Evolutionary conservation across 2,329 filamentous ascomycete genomes (phyloP).

Genomic region (Cyphellophora attinorum): DNA sequence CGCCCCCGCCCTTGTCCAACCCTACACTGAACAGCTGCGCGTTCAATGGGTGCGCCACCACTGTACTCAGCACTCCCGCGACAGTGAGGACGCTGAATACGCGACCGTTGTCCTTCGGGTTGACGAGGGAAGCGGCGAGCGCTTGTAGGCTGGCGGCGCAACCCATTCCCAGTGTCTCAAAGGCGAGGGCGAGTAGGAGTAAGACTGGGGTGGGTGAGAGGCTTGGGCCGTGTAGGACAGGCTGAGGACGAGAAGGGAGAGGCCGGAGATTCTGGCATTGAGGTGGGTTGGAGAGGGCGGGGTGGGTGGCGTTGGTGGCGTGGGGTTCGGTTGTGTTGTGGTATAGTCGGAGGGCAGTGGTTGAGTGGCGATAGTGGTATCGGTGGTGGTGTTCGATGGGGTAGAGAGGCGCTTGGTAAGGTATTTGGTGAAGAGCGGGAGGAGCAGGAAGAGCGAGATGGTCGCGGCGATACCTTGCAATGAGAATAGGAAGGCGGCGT

Average conservation of each 20-base stretch:
- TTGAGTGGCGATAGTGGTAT: no score
- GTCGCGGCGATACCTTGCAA: conserved; percentile 39
- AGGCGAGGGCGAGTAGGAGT: conserved; percentile 34
- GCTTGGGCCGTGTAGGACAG: conserved; percentile 36
- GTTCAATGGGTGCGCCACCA: conserved; percentile 37
- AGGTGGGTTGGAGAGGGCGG: conserved; percentile 28
- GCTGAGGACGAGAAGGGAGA: conserved; percentile 33
- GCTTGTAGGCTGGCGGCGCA: conserved; percentile 38
- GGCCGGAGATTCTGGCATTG: conserved; percentile 37
- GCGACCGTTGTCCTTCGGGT: conserved; percentile 38
- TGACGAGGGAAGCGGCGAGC: conserved; percentile 37
- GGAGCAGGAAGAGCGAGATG: conserved; percentile 34
- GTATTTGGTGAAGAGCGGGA: conserved; percentile 33
- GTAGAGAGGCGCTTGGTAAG: no score
- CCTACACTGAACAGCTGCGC: conserved; percentile 38
- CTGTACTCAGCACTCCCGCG: conserved; percentile 36
- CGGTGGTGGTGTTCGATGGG: no score
- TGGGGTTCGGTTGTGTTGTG: no score
- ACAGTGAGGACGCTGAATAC: conserved; percentile 42
- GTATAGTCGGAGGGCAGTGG: no score
- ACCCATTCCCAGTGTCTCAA: conserved; percentile 40
- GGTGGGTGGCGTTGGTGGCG: conserved; percentile 26
- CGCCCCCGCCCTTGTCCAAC: conserved; percentile 31
- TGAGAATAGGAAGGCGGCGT: conserved; percentile 33
- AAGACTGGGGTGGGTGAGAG: conserved; percentile 32